phyloP scores from a whole-genome alignment of 192 early-diverging fungal species.

The Backusella parvicylindrica region DNA sequence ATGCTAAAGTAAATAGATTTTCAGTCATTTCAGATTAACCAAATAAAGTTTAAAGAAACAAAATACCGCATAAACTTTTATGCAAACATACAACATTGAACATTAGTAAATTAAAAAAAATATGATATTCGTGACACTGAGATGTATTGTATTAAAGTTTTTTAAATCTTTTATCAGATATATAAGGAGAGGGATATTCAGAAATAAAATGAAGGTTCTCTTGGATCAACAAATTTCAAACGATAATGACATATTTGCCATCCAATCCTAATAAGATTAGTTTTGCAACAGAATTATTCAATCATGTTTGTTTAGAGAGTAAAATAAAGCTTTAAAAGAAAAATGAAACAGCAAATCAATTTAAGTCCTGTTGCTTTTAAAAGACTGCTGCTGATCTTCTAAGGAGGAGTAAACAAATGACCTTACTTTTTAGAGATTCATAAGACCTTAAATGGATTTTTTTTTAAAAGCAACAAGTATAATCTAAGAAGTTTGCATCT shows the following conservation, averaged over 20 bases:
- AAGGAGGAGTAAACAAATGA: neutral
- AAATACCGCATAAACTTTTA: neutral
- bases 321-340: neutral
- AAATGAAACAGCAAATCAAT: neutral
- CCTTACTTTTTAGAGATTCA: neutral
- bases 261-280: neutral
- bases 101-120: neutral
- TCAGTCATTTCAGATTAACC: neutral
- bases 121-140: neutral
- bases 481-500: constrained; percentile 1
- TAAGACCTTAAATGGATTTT: neutral
- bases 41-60: neutral
- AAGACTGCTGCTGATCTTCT: constrained; percentile 3
- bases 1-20: neutral
- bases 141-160: neutral
- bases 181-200: neutral
- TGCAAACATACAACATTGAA: neutral
- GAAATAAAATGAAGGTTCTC: neutral
- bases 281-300: too few relatives aligned
- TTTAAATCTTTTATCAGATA: too few relatives aligned
- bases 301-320: neutral
- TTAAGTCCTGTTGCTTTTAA: neutral
- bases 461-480: neutral
- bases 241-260: neutral
- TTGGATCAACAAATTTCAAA: too few relatives aligned